Evolutionary conservation across 371 early-diverging fungal genomes (phyloP), one percentile per base, ranked within the genome.

Genomic region (Globomyces sp.): DNA sequence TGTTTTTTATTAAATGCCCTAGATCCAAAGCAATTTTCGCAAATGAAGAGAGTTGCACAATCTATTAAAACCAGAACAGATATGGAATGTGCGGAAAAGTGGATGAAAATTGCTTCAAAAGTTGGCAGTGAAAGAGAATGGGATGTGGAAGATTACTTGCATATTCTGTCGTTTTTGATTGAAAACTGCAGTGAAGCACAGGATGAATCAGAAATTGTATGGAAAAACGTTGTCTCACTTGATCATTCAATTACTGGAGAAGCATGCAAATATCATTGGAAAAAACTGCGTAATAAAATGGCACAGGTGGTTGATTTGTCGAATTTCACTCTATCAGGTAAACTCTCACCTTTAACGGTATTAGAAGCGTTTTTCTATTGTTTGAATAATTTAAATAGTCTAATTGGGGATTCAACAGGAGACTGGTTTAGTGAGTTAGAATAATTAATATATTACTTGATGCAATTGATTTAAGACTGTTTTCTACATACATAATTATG

Each of bases 121-220:
- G 55, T 55, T 9, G 40, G 40, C 36, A 55, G 40, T 36, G 40
- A 48, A 13, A 41, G 48, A 5, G 53, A 11, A 39, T 64, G 51
- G 48, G 46, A 43, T 43, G 49, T 36, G 6, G 40, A 51, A 39
- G 64, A 64, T 55, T 48, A 34, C 24, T 39, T 40, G 10, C 45
- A 44, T 59, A 4, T 66, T 5, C 49, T 66, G 9, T 58, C 63
- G 3, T 43, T 57, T 3, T 47, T 66, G 55, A 3, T 45, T 5
- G 41, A 11, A 5, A 36, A 53, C 13, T 66, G 57, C 43, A n/a
- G 13, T 36, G 55, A 39, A 8, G 66, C 66, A 8, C 40, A 41
- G 1, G 66, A 66, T 50, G 66, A 66, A 10, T 46, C 66, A 13
- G 66, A 66, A 48, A 41, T 66, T 3, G 42, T 52, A 4, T 66